Evolutionary conservation across 2,329 filamentous ascomycete genomes (phyloP).

Genomic region (Periconia digitata): DNA sequence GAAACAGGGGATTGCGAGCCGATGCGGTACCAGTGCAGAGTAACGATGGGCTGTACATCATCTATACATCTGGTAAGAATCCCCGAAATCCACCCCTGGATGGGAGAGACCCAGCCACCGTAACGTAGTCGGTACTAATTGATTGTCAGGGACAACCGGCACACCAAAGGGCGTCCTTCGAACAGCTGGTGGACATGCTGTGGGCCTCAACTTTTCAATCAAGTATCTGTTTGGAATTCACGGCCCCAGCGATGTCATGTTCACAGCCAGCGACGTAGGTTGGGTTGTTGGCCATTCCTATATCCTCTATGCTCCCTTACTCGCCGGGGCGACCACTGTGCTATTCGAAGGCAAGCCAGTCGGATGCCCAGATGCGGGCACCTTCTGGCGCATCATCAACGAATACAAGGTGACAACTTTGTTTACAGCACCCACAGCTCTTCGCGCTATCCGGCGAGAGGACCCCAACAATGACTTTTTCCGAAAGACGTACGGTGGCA

Average conservation of each 20-base stretch:
- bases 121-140: slow-evolving; percentile 1
- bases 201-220: slow-evolving; percentile 80
- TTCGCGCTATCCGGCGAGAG: slow-evolving; percentile 83
- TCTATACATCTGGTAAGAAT: slow-evolving; percentile 70
- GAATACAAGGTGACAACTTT: slow-evolving; percentile 78
- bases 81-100: no score
- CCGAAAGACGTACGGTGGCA: slow-evolving; percentile 59
- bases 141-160: slow-evolving; percentile 66
- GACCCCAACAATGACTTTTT: slow-evolving; percentile 75
- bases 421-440: slow-evolving; percentile 84
- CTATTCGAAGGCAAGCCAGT: slow-evolving; percentile 94
- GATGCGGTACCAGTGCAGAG: slow-evolving; percentile 77
- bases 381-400: slow-evolving; percentile 84
- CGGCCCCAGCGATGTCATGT: slow-evolving; percentile 80
- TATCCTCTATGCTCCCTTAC: slow-evolving; percentile 84
- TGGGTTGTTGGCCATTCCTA: slow-evolving; percentile 81
- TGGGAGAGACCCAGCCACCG: no score
- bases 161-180: slow-evolving; percentile 80
- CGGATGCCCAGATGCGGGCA: slow-evolving; percentile 82
- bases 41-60: slow-evolving; percentile 82
- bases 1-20: slow-evolving; percentile 66
- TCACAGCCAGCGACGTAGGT: slow-evolving; percentile 83
- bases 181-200: slow-evolving; percentile 83
- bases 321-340: slow-evolving; percentile 82
- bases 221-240: slow-evolving; percentile 80